A percentile compares a stretch with the other conserved stretches of the same genome.
phyloP scores from a whole-genome alignment of 2,329 filamentous ascomycete genomes.

The Stachybotrys echinatus region DNA sequence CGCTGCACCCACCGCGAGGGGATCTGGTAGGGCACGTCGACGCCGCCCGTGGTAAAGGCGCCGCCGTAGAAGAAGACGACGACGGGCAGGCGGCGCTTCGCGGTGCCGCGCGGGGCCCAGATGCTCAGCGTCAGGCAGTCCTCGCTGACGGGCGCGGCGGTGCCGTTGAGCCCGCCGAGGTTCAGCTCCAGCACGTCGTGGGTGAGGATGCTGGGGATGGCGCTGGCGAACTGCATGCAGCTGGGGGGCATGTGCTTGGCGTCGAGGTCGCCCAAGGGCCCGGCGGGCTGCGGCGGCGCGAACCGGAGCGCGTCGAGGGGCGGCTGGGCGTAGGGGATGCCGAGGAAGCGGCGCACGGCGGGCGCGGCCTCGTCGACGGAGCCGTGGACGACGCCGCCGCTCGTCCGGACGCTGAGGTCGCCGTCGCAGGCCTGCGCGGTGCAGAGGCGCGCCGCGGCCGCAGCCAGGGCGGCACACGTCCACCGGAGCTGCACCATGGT shows the following conservation, averaged over 20 bases:
- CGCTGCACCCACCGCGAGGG: background rate
- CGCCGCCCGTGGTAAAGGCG: background rate
- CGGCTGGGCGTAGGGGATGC: background rate
- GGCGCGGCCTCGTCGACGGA: background rate
- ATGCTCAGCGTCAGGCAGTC: slow-evolving; percentile 1
- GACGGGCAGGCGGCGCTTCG: background rate
- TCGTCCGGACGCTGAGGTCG: background rate
- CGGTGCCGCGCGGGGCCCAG: background rate
- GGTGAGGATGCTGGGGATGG: background rate
- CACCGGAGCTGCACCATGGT: background rate
- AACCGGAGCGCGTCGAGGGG: background rate
- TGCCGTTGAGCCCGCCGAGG: slow-evolving; percentile 1
- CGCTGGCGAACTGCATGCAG: background rate
- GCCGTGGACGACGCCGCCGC: background rate
- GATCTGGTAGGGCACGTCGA: slow-evolving; percentile 1
- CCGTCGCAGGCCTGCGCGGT: background rate
- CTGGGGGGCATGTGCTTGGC: background rate
- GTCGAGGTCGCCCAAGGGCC: background rate
- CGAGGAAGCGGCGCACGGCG: background rate
- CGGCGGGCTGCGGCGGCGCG: background rate
- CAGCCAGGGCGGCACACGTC: background rate
- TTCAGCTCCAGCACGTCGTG: slow-evolving; percentile 1
- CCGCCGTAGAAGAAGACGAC: slow-evolving; percentile 1
- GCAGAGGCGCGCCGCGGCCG: background rate
- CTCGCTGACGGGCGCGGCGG: slow-evolving; percentile 1